These are phyloP conservation scores for Phaeoacremonium minimum DNA, from an alignment of 2,329 filamentous ascomycete genomes.

Conservation along the genomic window DNA sequence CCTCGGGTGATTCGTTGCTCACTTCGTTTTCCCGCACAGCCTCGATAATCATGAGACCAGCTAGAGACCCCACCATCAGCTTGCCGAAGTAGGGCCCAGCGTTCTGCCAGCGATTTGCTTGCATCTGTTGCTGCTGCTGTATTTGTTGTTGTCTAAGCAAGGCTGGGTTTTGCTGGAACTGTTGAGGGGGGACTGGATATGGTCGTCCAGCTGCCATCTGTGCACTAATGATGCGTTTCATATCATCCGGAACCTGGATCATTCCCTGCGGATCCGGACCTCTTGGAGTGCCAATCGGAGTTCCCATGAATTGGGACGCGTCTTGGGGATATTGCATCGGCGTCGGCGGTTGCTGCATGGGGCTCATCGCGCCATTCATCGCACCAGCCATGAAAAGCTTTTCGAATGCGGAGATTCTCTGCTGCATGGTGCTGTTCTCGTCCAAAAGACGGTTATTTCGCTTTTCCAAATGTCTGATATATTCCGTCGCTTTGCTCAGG, in stretches of 20 bases:
- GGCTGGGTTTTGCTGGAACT: constrained; percentile 34
- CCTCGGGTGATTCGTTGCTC: constrained; percentile 58
- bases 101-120: constrained; percentile 50
- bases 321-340: constrained; percentile 48
- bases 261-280: constrained; percentile 47
- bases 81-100: constrained; percentile 61
- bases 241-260: constrained; percentile 63
- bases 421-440: constrained; percentile 76
- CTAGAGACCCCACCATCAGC: constrained; percentile 88
- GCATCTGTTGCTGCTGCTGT: constrained; percentile 45
- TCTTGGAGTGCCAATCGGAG: constrained; percentile 36
- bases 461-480: constrained; percentile 90
- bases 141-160: constrained; percentile 52
- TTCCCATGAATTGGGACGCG: constrained; percentile 33
- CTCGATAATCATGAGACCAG: constrained; percentile 87
- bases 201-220: constrained; percentile 51
- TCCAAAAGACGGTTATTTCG: constrained; percentile 77
- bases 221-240: constrained; percentile 57
- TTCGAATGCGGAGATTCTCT: constrained; percentile 68
- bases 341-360: constrained; percentile 48
- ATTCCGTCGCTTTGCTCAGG: constrained; percentile 91
- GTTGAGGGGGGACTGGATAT: constrained; percentile 37
- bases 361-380: constrained; percentile 56
- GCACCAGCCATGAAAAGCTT: constrained; percentile 78
- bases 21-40: constrained; percentile 66